phyloP scores from a whole-genome alignment of 1,284 basidiomycete genomes.

The Cryptococcus sp. region DNA sequence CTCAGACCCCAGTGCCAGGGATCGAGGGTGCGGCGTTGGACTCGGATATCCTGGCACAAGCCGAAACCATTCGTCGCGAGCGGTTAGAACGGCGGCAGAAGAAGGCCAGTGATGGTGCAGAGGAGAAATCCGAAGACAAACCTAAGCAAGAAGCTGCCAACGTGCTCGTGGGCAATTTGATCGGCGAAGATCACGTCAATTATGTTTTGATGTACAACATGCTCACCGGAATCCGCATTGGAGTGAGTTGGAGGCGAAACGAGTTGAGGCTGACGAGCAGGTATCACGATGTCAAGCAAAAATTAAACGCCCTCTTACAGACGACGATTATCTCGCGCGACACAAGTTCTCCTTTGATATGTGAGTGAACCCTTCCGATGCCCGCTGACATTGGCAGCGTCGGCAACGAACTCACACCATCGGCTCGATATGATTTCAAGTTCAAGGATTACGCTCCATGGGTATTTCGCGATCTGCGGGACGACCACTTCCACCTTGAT shows the following conservation, averaged over 20 bases:
- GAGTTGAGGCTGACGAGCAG: constrained; percentile 50
- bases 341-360: constrained; percentile 99
- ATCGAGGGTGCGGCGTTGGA: constrained; percentile 51
- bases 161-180: constrained; percentile 88
- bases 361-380: constrained; percentile 57
- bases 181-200: constrained; percentile 96
- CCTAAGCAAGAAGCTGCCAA: constrained; percentile 49
- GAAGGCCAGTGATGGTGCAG: constrained; percentile 56
- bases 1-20: constrained; percentile 38
- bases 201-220: constrained; percentile 99
- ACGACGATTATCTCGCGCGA: constrained; percentile 82
- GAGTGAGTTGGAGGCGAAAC: constrained; percentile 59
- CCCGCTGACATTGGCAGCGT: constrained; percentile 58
- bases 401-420: constrained; percentile 95
- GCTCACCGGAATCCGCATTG: constrained; percentile 96
- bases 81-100: constrained; percentile 62
- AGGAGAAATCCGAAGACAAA: constrained; percentile 18
- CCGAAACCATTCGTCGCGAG: constrained; percentile 71
- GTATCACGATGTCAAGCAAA: constrained; percentile 96
- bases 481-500: constrained; percentile 92
- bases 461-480: constrained; percentile 93
- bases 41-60: constrained; percentile 76
- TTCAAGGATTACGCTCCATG: constrained; percentile 99
- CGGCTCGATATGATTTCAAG: constrained; percentile 81
- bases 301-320: constrained; percentile 76